Conservation (phyloP, 2,329 filamentous ascomycete species). For the Colletotrichum sidae region DNA sequence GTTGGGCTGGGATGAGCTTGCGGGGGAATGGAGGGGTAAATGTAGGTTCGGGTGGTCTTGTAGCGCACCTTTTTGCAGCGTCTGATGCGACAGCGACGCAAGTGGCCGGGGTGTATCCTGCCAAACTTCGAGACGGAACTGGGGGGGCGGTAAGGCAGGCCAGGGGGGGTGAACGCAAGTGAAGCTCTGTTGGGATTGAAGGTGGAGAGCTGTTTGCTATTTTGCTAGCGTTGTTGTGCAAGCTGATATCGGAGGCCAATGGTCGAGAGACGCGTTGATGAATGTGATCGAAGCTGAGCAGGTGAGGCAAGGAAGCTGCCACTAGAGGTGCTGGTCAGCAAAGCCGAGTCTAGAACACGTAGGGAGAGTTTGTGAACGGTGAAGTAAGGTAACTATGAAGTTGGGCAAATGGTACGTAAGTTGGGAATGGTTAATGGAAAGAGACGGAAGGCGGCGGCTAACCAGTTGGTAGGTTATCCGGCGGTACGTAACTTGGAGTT, state of each 20-base stretch:
- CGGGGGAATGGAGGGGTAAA: slow-evolving; percentile 38
- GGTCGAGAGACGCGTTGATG: no score
- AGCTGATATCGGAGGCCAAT: no score
- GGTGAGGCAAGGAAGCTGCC: no score
- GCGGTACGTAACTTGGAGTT: background rate
- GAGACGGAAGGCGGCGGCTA: slow-evolving; percentile 29
- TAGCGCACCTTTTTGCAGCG: background rate
- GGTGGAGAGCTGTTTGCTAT: slow-evolving; percentile 5
- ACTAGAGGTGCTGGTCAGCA: no score
- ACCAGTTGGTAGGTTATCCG: slow-evolving; percentile 6
- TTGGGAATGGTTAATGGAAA: slow-evolving; percentile 11
- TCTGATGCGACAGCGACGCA: slow-evolving; percentile 20
- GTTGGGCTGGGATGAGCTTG: slow-evolving; percentile 37
- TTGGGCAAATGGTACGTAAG: no score
- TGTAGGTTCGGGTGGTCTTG: slow-evolving; percentile 20
- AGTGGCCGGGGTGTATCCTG: slow-evolving; percentile 18
- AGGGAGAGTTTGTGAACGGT: no score
- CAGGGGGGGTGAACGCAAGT: slow-evolving; percentile 10
- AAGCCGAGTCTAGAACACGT: no score
- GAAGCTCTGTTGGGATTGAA: slow-evolving; percentile 4
- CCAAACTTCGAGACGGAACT: background rate
- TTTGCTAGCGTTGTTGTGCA: no score
- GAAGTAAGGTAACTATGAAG: no score
- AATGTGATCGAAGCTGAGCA: no score
- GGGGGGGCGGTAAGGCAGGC: background rate